These are phyloP conservation scores for Xylariomycetidae sp. DNA, from an alignment of 2,329 filamentous ascomycete genomes.

Conservation along the genomic window DNA sequence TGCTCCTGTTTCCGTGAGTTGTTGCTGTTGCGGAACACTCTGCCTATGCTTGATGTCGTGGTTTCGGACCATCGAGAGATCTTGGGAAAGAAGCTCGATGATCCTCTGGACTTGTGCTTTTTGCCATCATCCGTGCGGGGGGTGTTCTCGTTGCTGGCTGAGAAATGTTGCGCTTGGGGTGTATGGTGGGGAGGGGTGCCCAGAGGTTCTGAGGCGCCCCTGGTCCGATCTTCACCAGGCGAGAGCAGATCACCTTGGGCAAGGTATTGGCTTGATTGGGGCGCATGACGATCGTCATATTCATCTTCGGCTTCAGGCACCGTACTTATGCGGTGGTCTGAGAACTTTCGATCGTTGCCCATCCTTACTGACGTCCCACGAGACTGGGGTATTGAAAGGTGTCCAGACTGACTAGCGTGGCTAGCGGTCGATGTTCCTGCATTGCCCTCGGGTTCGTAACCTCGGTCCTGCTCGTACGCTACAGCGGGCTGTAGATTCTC, in stretches of 20 bases:
- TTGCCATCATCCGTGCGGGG: conserved; percentile 70
- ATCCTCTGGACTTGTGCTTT: conserved; percentile 84
- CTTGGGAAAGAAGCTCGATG: conserved; percentile 78
- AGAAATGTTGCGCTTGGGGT: conserved; percentile 31
- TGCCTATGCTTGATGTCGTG: conserved; percentile 80
- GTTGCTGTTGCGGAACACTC: conserved; percentile 66
- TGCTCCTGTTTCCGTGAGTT: conserved; percentile 53
- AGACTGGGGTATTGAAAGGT: conserved; percentile 58
- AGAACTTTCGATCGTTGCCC: conserved; percentile 53
- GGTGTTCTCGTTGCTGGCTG: conserved; percentile 74
- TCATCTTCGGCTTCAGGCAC: conserved; percentile 82
- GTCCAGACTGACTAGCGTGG: conserved; percentile 70
- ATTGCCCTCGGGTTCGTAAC: conserved; percentile 80
- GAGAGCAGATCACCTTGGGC: conserved; percentile 58
- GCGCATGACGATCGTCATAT: conserved; percentile 40
- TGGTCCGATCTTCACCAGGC: conserved; percentile 50
- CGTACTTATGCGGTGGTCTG: conserved; percentile 82
- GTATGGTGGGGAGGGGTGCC: conserved; percentile 54
- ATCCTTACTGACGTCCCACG: conserved; percentile 40
- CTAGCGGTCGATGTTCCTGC: conserved; percentile 71
- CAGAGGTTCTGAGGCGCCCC: conserved; percentile 50
- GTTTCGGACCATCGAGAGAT: conserved; percentile 98
- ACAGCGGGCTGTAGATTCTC: conserved; percentile 61
- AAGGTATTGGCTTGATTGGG: conserved; percentile 46
- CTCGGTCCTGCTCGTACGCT: conserved; percentile 64